A percentile compares a stretch with the other conserved stretches of the same genome.
Evolutionary conservation across 2,329 filamentous ascomycete genomes (phyloP).

Genomic region (Trichoderma lentiforme): DNA sequence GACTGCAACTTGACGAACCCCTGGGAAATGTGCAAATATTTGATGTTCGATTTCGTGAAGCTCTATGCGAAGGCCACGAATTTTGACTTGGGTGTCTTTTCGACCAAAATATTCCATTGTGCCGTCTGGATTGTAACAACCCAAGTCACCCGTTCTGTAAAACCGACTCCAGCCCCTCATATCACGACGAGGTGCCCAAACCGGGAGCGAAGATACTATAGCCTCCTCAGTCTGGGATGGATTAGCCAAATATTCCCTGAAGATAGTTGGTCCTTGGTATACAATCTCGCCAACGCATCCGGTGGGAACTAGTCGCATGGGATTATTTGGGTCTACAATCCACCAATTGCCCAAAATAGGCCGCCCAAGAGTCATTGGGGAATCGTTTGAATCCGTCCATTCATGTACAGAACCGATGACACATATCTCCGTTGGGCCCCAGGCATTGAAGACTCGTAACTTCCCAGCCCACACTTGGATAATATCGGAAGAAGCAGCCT

Average conservation of each 20-base stretch:
- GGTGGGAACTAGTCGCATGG: not conserved
- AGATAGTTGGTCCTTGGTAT: not conserved
- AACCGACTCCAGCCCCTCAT: conserved; percentile 19
- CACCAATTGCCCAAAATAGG: conserved; percentile 2
- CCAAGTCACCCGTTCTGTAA: conserved; percentile 48
- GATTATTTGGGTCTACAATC: conserved; percentile 13
- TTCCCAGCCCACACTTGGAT: not conserved
- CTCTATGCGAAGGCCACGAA: conserved; percentile 6
- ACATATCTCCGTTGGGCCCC: conserved; percentile 14
- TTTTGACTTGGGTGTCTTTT: conserved; percentile 7
- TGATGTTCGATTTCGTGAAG: conserved; percentile 8
- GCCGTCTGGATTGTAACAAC: conserved; percentile 32
- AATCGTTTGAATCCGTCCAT: not conserved
- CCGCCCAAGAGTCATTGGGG: not conserved
- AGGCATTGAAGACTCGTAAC: not conserved
- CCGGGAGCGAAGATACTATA: conserved; percentile 22
- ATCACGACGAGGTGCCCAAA: conserved; percentile 27
- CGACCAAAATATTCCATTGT: not conserved
- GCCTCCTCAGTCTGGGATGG: not conserved
- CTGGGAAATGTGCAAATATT: not conserved
- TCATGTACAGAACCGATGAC: conserved; percentile 1
- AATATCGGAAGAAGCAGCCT: not conserved
- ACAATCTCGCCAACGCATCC: conserved; percentile 3
- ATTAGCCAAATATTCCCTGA: not conserved
- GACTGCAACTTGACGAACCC: not conserved